These are phyloP conservation scores for Aspergillus indologenus DNA, from an alignment of 495 filamentous ascomycete genomes.

Conservation along the genomic window DNA sequence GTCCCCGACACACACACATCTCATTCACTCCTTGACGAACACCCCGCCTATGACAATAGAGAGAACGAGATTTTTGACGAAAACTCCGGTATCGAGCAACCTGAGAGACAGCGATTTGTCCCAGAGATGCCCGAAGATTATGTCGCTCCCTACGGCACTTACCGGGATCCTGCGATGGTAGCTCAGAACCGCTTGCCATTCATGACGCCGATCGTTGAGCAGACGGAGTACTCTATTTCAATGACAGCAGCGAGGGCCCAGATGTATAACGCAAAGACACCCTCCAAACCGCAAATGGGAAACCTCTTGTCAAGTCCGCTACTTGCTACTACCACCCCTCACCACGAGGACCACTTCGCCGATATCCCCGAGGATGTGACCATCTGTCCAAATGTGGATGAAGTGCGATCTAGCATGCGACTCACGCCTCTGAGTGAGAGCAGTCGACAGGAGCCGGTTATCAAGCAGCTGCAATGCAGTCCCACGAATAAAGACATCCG, in stretches of 20 bases:
- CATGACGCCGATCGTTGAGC: constrained; percentile 97
- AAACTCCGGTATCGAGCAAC: constrained; percentile 22
- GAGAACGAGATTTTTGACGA: constrained; percentile 21
- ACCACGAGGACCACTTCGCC: constrained; percentile 27
- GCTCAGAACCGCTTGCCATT: constrained; percentile 89
- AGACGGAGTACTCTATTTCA: constrained; percentile 80
- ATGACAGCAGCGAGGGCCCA: constrained; percentile 54
- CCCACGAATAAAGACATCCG: constrained; percentile 75
- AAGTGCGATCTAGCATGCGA: constrained; percentile 21
- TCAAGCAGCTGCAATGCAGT: constrained; percentile 82
- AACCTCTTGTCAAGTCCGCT: constrained; percentile 36
- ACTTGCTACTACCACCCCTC: constrained; percentile 25
- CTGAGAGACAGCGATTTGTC: constrained; percentile 50
- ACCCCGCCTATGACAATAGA: constrained; percentile 30
- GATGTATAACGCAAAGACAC: constrained; percentile 68
- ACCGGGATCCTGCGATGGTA: constrained; percentile 68
- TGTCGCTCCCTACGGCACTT: constrained; percentile 67
- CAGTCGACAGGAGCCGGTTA: constrained; percentile 54
- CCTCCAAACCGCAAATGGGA: constrained; percentile 53
- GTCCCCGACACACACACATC: constrained; percentile 45
- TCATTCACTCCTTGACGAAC: constrained; percentile 31
- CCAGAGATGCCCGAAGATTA: constrained; percentile 83
- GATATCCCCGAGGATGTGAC: constrained; percentile 38
- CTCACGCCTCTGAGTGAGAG: constrained; percentile 23
- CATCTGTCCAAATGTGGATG: constrained; percentile 51